These are phyloP conservation scores for Debaryomyces subglobosus DNA, from an alignment of 1,139 yeast genomes.

Conservation along the genomic window DNA sequence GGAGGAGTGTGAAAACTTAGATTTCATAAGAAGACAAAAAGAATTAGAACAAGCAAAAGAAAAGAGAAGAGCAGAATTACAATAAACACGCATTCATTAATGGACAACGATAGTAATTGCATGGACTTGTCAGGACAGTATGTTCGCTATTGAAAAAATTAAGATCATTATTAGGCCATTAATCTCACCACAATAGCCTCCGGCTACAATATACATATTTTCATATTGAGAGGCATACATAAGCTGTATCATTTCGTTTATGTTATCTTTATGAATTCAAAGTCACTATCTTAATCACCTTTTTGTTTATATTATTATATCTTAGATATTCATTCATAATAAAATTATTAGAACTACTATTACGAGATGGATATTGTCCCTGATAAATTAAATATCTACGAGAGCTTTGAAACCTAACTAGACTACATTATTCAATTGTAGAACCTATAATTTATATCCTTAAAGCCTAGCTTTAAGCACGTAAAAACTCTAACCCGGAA, in stretches of 20 bases:
- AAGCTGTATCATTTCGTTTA: background rate
- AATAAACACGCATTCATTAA: constrained; percentile 4
- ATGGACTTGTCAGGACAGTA: constrained; percentile 4
- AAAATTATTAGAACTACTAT: background rate
- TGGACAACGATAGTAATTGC: background rate
- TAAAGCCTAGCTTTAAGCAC: constrained; percentile 6
- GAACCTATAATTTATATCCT: constrained; percentile 10
- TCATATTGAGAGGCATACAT: background rate
- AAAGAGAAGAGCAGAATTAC: constrained; percentile 29
- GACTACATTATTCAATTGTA: constrained; percentile 8
- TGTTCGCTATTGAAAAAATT: background rate
- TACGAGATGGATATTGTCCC: background rate
- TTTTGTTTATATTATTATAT: background rate
- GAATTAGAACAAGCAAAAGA: constrained; percentile 65
- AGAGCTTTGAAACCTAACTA: background rate
- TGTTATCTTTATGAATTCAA: background rate
- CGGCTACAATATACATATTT: background rate
- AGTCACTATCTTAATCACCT: background rate
- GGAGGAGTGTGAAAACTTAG: constrained; percentile 85
- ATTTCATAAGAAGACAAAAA: constrained; percentile 78
- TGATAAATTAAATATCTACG: background rate
- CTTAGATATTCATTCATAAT: constrained; percentile 6
- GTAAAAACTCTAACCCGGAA: constrained; percentile 7
- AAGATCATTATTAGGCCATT: background rate
- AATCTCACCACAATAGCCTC: background rate